phyloP scores from a whole-genome alignment of 768 basidiomycete genomes.

The Ephemerocybe angulata region DNA sequence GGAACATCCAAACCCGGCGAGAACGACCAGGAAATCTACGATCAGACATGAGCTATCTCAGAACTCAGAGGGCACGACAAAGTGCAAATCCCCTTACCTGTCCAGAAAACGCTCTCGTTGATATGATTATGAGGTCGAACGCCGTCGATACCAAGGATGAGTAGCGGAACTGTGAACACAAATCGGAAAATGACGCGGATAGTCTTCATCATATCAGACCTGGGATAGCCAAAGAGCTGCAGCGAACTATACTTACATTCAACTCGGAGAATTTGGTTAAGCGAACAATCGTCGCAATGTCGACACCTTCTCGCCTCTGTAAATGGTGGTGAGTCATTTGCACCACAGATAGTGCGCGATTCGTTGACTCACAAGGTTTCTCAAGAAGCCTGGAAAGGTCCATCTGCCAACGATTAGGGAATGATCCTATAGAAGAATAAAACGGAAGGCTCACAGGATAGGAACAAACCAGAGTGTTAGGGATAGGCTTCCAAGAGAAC shows the following conservation, averaged over 20 bases:
- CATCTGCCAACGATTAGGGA: slow-evolving; percentile 36
- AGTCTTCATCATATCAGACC: slow-evolving; percentile 35
- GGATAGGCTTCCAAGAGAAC: slow-evolving; percentile 63
- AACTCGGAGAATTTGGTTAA: slow-evolving; percentile 79
- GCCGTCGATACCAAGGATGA: slow-evolving; percentile 70
- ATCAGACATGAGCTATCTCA: slow-evolving; percentile 7
- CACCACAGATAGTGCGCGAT: too few species aligned
- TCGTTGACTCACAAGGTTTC: slow-evolving; percentile 49
- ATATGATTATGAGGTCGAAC: slow-evolving; percentile 56
- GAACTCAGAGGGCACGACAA: background rate
- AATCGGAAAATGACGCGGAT: slow-evolving; percentile 74
- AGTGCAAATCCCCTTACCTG: slow-evolving; percentile 31
- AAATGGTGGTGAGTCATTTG: background rate
- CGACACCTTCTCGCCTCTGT: slow-evolving; percentile 61
- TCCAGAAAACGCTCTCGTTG: slow-evolving; percentile 57
- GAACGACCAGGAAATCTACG: slow-evolving; percentile 59
- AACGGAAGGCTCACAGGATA: slow-evolving; percentile 45
- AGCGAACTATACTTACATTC: slow-evolving; percentile 50
- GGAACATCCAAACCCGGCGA: slow-evolving; percentile 55
- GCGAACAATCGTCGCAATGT: slow-evolving; percentile 61
- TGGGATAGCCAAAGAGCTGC: background rate
- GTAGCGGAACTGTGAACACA: slow-evolving; percentile 60
- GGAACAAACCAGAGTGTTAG: slow-evolving; percentile 75
- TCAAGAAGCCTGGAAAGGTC: slow-evolving; percentile 64
- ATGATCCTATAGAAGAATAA: background rate